phyloP scores from a whole-genome alignment of 805 yeast species.

The Candida nonsorbophila region DNA sequence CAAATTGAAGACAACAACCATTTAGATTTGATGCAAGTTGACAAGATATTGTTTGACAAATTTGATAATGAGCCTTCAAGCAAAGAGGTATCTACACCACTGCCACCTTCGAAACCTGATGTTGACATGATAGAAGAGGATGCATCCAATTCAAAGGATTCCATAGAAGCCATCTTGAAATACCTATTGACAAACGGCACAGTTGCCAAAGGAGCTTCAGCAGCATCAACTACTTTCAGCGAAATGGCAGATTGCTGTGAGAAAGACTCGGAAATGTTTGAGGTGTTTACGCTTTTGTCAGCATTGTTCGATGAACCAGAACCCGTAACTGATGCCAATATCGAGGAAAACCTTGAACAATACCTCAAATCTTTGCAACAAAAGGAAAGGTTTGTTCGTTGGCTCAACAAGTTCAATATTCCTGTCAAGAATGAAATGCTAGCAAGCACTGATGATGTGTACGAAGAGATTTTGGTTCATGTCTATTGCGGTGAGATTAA shows the following conservation, averaged over 20 bases:
- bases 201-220: too few species aligned
- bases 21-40: slow-evolving; percentile 26
- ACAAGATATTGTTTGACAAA: slow-evolving; percentile 44
- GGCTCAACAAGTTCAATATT: slow-evolving; percentile 51
- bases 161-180: too few species aligned
- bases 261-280: slow-evolving; percentile 2
- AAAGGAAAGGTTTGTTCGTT: slow-evolving; percentile 43
- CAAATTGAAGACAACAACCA: slow-evolving; percentile 5
- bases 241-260: too few species aligned
- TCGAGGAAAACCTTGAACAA: background rate
- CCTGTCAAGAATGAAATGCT: slow-evolving; percentile 24
- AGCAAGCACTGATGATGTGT: slow-evolving; percentile 24
- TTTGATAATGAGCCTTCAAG: slow-evolving; percentile 22
- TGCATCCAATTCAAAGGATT: too few species aligned
- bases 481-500: slow-evolving; percentile 53
- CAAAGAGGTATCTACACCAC: slow-evolving; percentile 19
- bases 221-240: too few species aligned
- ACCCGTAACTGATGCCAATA: slow-evolving; percentile 1
- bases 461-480: slow-evolving; percentile 47
- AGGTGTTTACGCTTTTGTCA: slow-evolving; percentile 18
- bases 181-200: too few species aligned
- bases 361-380: slow-evolving; percentile 1
- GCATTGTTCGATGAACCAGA: slow-evolving; percentile 43
- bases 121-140: too few species aligned
- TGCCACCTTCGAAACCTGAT: slow-evolving; percentile 6